Evolutionary conservation across 1,284 basidiomycete species (phyloP).

Genomic region (Rhodotorula sp.): DNA sequence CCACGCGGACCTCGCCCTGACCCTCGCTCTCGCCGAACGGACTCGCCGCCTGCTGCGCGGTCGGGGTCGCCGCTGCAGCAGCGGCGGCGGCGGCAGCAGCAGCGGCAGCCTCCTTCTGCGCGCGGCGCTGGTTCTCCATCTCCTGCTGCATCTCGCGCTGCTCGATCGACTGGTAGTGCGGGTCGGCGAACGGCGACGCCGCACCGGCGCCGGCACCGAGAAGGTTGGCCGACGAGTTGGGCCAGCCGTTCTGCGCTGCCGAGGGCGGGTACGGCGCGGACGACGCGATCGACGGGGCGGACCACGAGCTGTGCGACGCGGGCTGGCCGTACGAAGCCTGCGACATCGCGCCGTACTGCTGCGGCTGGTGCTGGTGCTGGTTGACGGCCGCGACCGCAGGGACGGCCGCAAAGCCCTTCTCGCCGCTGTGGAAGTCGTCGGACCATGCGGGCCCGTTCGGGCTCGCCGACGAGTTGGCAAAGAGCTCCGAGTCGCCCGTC

Average conservation of each 20-base stretch:
- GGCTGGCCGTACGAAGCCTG: background rate
- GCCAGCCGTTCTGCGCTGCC: background rate
- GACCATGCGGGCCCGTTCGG: background rate
- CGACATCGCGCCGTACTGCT: background rate
- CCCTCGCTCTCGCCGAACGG: conserved; percentile 44
- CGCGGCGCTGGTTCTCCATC: conserved; percentile 20
- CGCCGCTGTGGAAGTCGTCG: background rate
- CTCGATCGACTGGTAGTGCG: conserved; percentile 29
- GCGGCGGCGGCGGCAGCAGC: conserved; percentile 4
- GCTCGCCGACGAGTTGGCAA: conserved; percentile 25
- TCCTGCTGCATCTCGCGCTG: conserved; percentile 36
- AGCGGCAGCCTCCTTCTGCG: background rate
- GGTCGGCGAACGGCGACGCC: conserved; percentile 1
- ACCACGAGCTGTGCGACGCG: background rate
- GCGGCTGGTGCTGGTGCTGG: background rate
- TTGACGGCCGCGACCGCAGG: background rate
- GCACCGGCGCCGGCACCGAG: conserved; percentile 6
- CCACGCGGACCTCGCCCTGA: conserved; percentile 43
- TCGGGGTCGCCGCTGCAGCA: background rate
- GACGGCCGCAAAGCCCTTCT: background rate
- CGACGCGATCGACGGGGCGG: conserved; percentile 1
- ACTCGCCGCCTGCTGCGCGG: background rate
- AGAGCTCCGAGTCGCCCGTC: conserved; percentile 26
- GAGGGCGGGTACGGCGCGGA: conserved; percentile 16
- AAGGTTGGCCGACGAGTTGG: conserved; percentile 24